Percentiles rank a stretch among this genome's conserved stretches.
Evolutionary conservation across 2,329 filamentous ascomycete genomes (phyloP).

Genomic region (Huntiella savannae): DNA sequence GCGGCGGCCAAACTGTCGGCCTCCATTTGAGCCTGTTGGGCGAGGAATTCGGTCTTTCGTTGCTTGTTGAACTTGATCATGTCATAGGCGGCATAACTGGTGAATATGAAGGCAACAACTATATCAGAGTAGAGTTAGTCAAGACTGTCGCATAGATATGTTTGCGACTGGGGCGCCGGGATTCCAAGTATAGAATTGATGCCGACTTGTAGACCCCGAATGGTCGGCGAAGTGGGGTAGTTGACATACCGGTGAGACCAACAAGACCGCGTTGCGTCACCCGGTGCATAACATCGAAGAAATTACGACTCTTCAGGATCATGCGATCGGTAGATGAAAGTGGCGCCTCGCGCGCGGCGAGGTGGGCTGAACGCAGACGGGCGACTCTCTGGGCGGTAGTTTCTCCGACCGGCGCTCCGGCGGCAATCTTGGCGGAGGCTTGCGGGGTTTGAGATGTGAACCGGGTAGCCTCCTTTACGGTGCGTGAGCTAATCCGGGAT

Average conservation of each 20-base stretch:
- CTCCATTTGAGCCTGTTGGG: constrained; percentile 33
- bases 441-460: constrained; percentile 39
- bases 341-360: constrained; percentile 42
- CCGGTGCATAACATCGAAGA: constrained; percentile 37
- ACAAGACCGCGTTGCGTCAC: constrained; percentile 35
- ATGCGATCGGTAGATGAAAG: constrained; percentile 33
- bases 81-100: constrained; percentile 39
- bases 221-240: not conserved
- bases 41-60: constrained; percentile 38
- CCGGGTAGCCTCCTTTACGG: constrained; percentile 61
- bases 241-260: constrained; percentile 34
- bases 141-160: not conserved
- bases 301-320: constrained; percentile 27
- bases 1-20: constrained; percentile 36
- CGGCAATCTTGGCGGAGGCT: constrained; percentile 41
- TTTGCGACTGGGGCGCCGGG: too few species aligned
- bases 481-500: constrained; percentile 36
- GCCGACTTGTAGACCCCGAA: too few species aligned
- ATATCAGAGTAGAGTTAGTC: not conserved
- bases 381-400: constrained; percentile 52
- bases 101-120: constrained; percentile 37
- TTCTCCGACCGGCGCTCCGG: constrained; percentile 26
- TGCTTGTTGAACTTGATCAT: constrained; percentile 43
- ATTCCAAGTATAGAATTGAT: too few species aligned
- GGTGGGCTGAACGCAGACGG: constrained; percentile 46